phyloP scores from a whole-genome alignment of 1,284 basidiomycete genomes.

The Apiotrichum veenhuisii region DNA sequence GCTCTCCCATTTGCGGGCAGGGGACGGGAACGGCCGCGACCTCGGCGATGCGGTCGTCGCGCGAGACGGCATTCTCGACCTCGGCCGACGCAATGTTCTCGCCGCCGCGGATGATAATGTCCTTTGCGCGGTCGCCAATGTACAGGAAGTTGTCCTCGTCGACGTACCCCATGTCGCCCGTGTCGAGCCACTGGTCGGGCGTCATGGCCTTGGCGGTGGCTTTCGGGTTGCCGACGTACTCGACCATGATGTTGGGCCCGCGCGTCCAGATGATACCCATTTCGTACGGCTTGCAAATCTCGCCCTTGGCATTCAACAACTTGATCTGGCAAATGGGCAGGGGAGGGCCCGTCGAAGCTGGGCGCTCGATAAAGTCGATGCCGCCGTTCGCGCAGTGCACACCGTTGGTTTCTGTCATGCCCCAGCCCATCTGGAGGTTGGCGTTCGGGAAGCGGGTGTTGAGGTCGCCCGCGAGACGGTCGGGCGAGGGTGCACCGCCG shows the following conservation, averaged over 20 bases:
- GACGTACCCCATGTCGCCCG: slow-evolving; percentile 38
- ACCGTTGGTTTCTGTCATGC: slow-evolving; percentile 44
- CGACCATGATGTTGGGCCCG: slow-evolving; percentile 39
- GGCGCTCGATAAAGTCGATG: slow-evolving; percentile 31
- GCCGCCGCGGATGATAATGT: slow-evolving; percentile 46
- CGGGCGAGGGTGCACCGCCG: slow-evolving; percentile 42
- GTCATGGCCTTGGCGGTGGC: slow-evolving; percentile 19
- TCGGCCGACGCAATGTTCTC: slow-evolving; percentile 41
- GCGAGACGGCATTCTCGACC: slow-evolving; percentile 38
- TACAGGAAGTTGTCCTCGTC: slow-evolving; percentile 39
- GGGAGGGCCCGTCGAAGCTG: slow-evolving; percentile 23
- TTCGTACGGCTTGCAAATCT: slow-evolving; percentile 18
- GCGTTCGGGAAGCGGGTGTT: slow-evolving; percentile 30
- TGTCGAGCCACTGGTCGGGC: slow-evolving; percentile 42
- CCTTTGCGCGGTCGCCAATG: slow-evolving; percentile 35
- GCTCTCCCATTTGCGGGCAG: slow-evolving; percentile 31
- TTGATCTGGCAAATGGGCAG: slow-evolving; percentile 35
- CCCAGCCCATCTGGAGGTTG: slow-evolving; percentile 29
- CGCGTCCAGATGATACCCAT: slow-evolving; percentile 30
- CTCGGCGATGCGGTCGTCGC: slow-evolving; percentile 28
- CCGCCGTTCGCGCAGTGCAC: slow-evolving; percentile 36
- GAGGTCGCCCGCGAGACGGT: slow-evolving; percentile 32
- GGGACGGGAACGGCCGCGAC: slow-evolving; percentile 36
- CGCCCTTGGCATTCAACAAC: slow-evolving; percentile 32
- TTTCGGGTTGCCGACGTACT: slow-evolving; percentile 29